These are phyloP conservation scores for Sporisorium scitamineum DNA, from an alignment of 1,284 basidiomycete genomes.

Conservation along the genomic window DNA sequence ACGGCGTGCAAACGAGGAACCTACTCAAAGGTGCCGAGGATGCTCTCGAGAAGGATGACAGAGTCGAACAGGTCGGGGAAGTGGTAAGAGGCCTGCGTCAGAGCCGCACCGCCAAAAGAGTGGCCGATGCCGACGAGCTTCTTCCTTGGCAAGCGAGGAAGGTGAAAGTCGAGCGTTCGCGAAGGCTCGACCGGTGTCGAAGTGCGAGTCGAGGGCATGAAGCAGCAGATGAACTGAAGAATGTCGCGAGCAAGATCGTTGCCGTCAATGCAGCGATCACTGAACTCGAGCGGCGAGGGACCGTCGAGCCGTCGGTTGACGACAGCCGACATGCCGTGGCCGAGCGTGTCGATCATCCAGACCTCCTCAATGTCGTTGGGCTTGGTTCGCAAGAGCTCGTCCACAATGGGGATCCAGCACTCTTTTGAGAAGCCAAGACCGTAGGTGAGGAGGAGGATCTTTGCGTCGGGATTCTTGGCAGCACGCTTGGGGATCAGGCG, in stretches of 20 bases:
- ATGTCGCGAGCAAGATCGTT: constrained; percentile 49
- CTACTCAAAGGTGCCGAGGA: constrained; percentile 34
- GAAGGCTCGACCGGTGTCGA: constrained; percentile 39
- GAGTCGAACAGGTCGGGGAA: constrained; percentile 45
- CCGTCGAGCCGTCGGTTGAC: constrained; percentile 50
- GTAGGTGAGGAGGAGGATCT: constrained; percentile 44
- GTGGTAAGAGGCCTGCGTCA: constrained; percentile 38
- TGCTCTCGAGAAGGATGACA: constrained; percentile 38
- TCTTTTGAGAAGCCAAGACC: constrained; percentile 50
- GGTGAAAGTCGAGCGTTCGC: constrained; percentile 44
- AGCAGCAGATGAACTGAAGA: constrained; percentile 50
- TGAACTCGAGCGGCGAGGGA: constrained; percentile 39
- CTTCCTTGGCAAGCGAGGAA: constrained; percentile 42
- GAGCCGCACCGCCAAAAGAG: constrained; percentile 44
- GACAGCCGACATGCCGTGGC: constrained; percentile 45
- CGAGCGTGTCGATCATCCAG: constrained; percentile 50
- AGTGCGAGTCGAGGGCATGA: constrained; percentile 38
- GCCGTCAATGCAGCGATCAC: constrained; percentile 49
- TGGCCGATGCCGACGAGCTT: constrained; percentile 49
- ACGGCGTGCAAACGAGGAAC: constrained; percentile 29
- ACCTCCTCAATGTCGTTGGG: constrained; percentile 45
- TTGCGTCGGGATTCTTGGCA: constrained; percentile 35
- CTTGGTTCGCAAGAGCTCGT: constrained; percentile 37
- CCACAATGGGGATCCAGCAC: constrained; percentile 41
- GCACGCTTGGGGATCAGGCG: constrained; percentile 40